These are phyloP conservation scores for Chlorella sp. DNA, from an alignment of 139 green algal genomes.

Conservation along the genomic window DNA sequence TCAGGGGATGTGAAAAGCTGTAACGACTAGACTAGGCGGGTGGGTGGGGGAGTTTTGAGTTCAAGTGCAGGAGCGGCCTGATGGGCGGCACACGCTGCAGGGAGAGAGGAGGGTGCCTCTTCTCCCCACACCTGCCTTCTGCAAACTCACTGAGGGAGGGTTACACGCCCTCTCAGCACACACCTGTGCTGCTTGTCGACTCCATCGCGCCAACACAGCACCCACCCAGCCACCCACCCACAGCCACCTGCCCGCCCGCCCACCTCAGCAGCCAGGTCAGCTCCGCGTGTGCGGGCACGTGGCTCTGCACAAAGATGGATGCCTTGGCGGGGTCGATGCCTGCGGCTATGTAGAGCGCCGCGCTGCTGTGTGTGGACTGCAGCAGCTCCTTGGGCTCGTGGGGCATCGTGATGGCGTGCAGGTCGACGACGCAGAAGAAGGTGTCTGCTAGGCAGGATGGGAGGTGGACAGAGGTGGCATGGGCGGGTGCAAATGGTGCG, in stretches of 20 bases:
- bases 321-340: slow-evolving; percentile 87
- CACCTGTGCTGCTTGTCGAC: too few relatives aligned
- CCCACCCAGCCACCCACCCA: not conserved
- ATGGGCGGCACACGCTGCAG: not conserved
- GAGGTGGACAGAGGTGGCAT: not conserved
- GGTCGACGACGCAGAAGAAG: slow-evolving; percentile 96
- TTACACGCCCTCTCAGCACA: too few relatives aligned
- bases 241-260: not conserved
- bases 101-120: not conserved
- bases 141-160: too few relatives aligned
- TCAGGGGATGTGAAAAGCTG: too few relatives aligned
- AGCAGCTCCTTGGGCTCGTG: slow-evolving; percentile 90
- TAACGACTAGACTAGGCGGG: too few relatives aligned
- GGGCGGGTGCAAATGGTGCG: not conserved
- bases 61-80: not conserved
- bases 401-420: slow-evolving; percentile 94
- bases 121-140: not conserved
- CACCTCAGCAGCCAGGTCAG: slow-evolving; percentile 95
- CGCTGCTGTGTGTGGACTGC: slow-evolving; percentile 73
- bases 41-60: not conserved
- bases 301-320: slow-evolving; percentile 90
- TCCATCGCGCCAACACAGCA: too few relatives aligned
- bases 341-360: slow-evolving; percentile 93
- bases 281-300: slow-evolving; percentile 94
- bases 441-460: slow-evolving; percentile 73